Percentiles rank a stretch among this genome's conserved stretches.
phyloP scores from a whole-genome alignment of 2,329 filamentous ascomycete species.

The Aspergillus neotritici region DNA sequence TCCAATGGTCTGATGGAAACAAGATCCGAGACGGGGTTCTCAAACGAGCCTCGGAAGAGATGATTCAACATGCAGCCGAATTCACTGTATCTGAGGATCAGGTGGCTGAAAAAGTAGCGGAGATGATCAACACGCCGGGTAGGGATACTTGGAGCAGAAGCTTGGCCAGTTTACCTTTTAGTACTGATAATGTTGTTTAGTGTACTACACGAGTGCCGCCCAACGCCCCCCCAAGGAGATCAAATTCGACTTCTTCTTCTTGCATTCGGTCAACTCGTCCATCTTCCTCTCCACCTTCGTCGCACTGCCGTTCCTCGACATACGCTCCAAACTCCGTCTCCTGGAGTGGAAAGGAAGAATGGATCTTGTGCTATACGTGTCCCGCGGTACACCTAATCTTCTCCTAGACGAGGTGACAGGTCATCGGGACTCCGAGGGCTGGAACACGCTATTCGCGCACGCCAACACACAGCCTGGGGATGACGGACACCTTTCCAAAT shows the following conservation, averaged over 20 bases:
- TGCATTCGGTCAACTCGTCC: slow-evolving; percentile 72
- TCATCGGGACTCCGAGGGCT: slow-evolving; percentile 53
- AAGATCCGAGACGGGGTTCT: slow-evolving; percentile 67
- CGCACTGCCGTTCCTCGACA: slow-evolving; percentile 56
- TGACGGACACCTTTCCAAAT: slow-evolving; percentile 76
- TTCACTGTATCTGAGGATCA: slow-evolving; percentile 54
- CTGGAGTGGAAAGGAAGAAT: slow-evolving; percentile 76
- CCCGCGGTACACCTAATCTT: slow-evolving; percentile 58
- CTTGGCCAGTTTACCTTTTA: background rate
- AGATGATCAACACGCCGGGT: slow-evolving; percentile 65
- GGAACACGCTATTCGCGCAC: slow-evolving; percentile 43
- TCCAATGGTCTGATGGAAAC: slow-evolving; percentile 51
- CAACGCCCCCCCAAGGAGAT: slow-evolving; percentile 59
- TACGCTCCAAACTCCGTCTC: slow-evolving; percentile 59
- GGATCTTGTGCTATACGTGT: slow-evolving; percentile 69
- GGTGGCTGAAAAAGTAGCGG: slow-evolving; percentile 52
- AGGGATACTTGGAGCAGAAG: slow-evolving; percentile 12
- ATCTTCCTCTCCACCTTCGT: slow-evolving; percentile 67
- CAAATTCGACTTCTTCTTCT: slow-evolving; percentile 78
- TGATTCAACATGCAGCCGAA: slow-evolving; percentile 55
- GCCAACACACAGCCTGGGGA: slow-evolving; percentile 50
- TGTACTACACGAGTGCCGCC: slow-evolving; percentile 56
- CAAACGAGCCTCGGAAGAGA: slow-evolving; percentile 56
- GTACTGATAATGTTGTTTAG: slow-evolving; percentile 18
- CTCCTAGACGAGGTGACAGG: slow-evolving; percentile 52